Base-by-base conservation (phyloP, 352 stramenopile genomes). In the Elongisporangium undulatum region DNA sequence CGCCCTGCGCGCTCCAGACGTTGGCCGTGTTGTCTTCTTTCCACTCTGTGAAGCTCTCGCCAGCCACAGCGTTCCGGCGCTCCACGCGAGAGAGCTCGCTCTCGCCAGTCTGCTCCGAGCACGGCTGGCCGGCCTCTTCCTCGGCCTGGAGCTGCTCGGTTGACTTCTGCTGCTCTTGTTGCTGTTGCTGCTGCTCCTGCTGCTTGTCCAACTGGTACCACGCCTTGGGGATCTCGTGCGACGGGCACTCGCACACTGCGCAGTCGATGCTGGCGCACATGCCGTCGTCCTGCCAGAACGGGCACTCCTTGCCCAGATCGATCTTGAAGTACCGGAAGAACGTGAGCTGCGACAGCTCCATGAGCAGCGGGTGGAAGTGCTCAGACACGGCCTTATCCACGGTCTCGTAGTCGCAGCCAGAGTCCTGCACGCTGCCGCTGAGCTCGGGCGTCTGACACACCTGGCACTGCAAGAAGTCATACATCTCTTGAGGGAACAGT, bases 241-340 rank as follows among this genome's bases (percentile, higher is more conserved):
- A 77, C 22, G 82, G 76, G 69, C 92, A 97, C 61, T 95, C 84
- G 61, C 88, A 96, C 29, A 98, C 87, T 16, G 87, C 77, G 68
- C 91, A 97, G 63, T 94, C 90, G 56, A 87, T 78, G 59, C 87
- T 94, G 52, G 82, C 79, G 68, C 92, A 98, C 79, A 93, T 89
- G 51, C 89, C 89, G 55, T 97, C 91, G 64, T 96, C 87, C 29
- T 93, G 70, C 91, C 91, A 98, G 64, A 92, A 96, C 0, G 87
- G 87, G 55, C 92, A 98, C 52, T 89, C 71, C 48, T 90, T 90
- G 55, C 84, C 84, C 49, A 98, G 71, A 67, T 97, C 89, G 23
- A 97, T 89, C 57, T 96, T 95, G 63, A 97, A 98, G 77, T 97
- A 97, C 45, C 90, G 90, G 67, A 98, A 98, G 72, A 97, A 97